Evolutionary conservation across 306 rosid genomes (phyloP).

Genomic region (Cucumis sativus): DNA sequence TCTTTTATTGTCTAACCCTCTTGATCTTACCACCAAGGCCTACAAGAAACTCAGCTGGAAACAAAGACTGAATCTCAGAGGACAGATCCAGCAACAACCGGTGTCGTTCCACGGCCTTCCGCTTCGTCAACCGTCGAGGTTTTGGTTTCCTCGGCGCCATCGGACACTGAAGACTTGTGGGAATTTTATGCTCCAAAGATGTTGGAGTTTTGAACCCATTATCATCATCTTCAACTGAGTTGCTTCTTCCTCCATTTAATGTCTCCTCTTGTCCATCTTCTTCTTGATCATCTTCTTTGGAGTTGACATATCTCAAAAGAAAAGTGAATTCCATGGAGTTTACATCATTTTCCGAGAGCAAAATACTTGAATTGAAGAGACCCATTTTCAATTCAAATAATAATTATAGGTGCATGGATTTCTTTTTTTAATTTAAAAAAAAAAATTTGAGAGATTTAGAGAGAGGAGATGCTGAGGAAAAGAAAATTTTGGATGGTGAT

Average conservation of each 20-base stretch:
- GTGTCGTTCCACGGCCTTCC: conserved; percentile 16
- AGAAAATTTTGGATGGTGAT: neutral
- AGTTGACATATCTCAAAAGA: neutral
- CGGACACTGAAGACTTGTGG: conserved; percentile 30
- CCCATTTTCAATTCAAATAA: conserved; percentile 13
- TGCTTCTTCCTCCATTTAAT: neutral
- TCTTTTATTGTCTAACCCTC: conserved; percentile 25
- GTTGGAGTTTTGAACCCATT: conserved; percentile 71
- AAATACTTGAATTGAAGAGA: conserved; percentile 19
- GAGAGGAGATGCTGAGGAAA: neutral
- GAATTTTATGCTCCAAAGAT: conserved; percentile 30
- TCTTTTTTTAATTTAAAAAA: too few species aligned
- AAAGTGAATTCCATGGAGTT: conserved; percentile 22
- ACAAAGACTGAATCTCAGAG: conserved; percentile 31
- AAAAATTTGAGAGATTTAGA: neutral
- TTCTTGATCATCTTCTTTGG: neutral
- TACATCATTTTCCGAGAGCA: conserved; percentile 30
- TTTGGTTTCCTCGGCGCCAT: conserved; percentile 66
- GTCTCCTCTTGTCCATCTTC: neutral
- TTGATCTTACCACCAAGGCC: conserved; percentile 34
- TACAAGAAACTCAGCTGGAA: conserved; percentile 22
- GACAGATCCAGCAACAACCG: conserved; percentile 22
- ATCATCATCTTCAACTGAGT: conserved; percentile 5
- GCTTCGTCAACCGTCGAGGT: conserved; percentile 21
- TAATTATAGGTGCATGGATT: conserved; percentile 1